These are phyloP conservation scores for Colletotrichum sp. DNA, from an alignment of 2,329 filamentous ascomycete species.

Conservation along the genomic window DNA sequence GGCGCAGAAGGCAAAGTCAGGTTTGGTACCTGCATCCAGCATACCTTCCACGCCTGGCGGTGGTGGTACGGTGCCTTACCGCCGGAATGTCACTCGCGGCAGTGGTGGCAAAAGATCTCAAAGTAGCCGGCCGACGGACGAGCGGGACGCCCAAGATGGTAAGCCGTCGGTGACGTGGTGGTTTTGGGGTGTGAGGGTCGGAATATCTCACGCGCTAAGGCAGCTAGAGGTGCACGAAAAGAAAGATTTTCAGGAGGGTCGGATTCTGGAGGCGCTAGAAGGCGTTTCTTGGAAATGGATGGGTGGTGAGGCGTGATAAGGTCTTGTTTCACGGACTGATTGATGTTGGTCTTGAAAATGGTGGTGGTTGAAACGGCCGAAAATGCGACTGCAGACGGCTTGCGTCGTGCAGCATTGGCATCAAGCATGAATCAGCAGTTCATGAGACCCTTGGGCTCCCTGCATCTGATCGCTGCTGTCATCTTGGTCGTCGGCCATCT, in stretches of 20 bases:
- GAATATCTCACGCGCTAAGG: not conserved
- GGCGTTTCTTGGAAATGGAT: not conserved
- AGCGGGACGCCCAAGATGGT: slow-evolving; percentile 4
- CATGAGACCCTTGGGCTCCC: not conserved
- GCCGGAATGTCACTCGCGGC: not conserved
- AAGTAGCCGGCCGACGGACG: not conserved
- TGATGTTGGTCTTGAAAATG: not conserved
- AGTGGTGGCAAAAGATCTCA: slow-evolving; percentile 1
- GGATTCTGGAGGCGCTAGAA: not conserved
- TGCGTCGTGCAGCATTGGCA: not conserved
- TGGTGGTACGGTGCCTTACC: not conserved
- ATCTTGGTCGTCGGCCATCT: not conserved
- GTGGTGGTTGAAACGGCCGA: not conserved
- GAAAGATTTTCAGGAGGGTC: slow-evolving; percentile 6
- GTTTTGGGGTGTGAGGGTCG: not conserved
- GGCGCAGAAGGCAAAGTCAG: not conserved
- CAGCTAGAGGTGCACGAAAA: slow-evolving; percentile 1
- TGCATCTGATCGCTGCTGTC: not conserved
- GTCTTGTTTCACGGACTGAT: not conserved
- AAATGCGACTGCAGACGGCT: not conserved
- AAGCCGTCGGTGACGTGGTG: slow-evolving; percentile 11
- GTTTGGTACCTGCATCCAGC: slow-evolving; percentile 13
- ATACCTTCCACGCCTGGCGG: not conserved
- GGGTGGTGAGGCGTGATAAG: not conserved
- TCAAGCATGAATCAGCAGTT: not conserved